These are phyloP conservation scores for Teratosphaeria viscida DNA, from an alignment of 2,329 filamentous ascomycete species.

Conservation along the genomic window DNA sequence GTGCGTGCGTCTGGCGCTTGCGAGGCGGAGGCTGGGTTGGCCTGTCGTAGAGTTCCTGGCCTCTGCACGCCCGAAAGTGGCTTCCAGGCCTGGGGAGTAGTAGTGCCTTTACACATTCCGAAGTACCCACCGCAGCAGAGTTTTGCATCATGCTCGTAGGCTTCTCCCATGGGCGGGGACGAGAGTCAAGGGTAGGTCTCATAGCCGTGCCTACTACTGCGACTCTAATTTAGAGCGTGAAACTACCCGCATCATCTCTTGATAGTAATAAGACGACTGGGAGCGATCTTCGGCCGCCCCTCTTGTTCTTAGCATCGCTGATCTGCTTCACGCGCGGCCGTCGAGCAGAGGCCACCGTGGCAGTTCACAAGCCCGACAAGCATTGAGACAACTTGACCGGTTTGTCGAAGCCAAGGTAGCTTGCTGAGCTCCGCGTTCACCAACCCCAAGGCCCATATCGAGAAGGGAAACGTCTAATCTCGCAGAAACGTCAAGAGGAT, in stretches of 20 bases:
- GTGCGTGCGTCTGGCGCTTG: not conserved
- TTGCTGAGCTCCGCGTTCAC: constrained; percentile 6
- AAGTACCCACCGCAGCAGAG: constrained; percentile 1
- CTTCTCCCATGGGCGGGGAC: not conserved
- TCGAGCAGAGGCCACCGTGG: constrained; percentile 1
- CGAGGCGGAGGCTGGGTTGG: not conserved
- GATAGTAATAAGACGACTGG: not conserved
- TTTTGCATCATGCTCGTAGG: constrained; percentile 1
- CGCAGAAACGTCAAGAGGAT: constrained; percentile 9
- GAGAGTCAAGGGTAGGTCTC: constrained; percentile 1
- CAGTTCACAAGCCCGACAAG: constrained; percentile 3
- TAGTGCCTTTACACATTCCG: not conserved
- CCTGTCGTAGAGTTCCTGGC: not conserved
- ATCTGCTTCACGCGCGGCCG: constrained; percentile 8
- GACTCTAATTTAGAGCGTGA: constrained; percentile 14
- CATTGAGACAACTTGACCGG: constrained; percentile 10
- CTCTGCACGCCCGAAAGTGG: not conserved
- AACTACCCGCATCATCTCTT: constrained; percentile 11
- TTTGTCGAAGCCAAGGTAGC: constrained; percentile 6
- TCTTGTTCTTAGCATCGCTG: constrained; percentile 9
- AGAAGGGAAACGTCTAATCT: constrained; percentile 6
- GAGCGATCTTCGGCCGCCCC: constrained; percentile 1
- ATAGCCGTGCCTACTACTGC: constrained; percentile 9
- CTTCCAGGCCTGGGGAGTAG: not conserved
- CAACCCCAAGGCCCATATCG: constrained; percentile 1